Base-by-base conservation (phyloP, 225 moss, liverwort and hornwort species). In the Antitrichia curtipendula region DNA sequence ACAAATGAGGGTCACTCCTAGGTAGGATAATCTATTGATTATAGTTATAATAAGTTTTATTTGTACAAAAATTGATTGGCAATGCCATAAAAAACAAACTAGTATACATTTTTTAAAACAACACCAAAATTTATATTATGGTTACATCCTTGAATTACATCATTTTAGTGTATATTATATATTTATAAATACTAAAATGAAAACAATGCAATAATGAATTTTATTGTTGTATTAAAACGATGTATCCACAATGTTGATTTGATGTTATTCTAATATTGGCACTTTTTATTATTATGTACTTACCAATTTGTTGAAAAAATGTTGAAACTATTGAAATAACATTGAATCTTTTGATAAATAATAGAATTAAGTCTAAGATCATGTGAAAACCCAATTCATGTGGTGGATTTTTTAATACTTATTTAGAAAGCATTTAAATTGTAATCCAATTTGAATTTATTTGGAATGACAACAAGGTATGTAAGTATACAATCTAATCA, bases 331-430 rank as follows among this genome's bases (percentile, higher is more conserved):
- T 47, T 73, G 31, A 73, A 47, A 47, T 31, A 47, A 29, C 29
- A 43, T 0, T 28, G 2, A 16, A 2, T 43, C 5, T 41, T 71
- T 43, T 71, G 9, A 71, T 27, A 41, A 16, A 43, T 3, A 43
- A 27, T 71, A 71, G 10, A 45, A 0, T 10, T 16, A 28, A 28
- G 43, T 16, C 1, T 43, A 43, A 16, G 7, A 2, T 8, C 27
- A 71, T 71, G 16, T 71, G 8, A 27, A 25, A 43, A 27, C 7
- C 27, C 1, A 45, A 0, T 24, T 45, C 17, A 17, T 0, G 0
- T 18, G 5, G 11, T 17, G 18, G 31, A 2, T 74, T 4, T 49
- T 74, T 19, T 20, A 74, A 29, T 45, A 29, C 5, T 9, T 45
- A 28, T 29, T 43, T 5, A 28, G 10, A 69, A 40, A 24, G 14